Evolutionary conservation across 208 protist species (phyloP).

Genomic region (Leishmania lainsoni): DNA sequence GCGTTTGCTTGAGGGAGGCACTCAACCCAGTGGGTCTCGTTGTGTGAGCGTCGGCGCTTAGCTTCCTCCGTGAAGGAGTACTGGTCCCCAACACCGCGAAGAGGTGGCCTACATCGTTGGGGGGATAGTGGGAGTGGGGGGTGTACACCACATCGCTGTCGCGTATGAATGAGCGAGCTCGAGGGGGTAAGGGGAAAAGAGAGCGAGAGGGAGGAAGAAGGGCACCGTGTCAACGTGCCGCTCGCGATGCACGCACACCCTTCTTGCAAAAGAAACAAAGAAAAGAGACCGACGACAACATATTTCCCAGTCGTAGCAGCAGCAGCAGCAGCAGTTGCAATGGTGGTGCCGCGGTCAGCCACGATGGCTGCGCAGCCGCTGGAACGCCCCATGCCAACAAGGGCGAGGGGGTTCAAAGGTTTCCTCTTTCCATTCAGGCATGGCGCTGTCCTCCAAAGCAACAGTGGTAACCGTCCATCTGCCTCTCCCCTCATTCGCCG

Average conservation of each 20-base stretch:
- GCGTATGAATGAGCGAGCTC: background rate
- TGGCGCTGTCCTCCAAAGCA: background rate
- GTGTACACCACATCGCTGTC: background rate
- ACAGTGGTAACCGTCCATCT: background rate
- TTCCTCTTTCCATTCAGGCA: slow-evolving; percentile 20
- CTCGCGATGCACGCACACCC: background rate
- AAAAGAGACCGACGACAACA: background rate
- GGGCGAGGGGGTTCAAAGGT: slow-evolving; percentile 39
- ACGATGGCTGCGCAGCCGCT: background rate
- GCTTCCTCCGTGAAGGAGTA: too few species aligned
- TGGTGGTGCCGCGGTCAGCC: background rate
- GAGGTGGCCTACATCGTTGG: too few species aligned
- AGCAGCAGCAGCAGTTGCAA: background rate
- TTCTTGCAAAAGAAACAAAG: background rate
- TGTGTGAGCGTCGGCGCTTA: too few species aligned
- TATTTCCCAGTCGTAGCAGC: background rate
- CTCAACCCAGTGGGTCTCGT: too few species aligned
- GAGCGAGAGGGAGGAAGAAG: background rate
- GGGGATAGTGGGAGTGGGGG: too few species aligned
- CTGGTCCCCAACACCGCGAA: too few species aligned
- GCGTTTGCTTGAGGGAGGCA: too few species aligned
- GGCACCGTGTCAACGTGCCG: background rate
- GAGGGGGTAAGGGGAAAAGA: background rate
- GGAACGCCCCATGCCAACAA: slow-evolving; percentile 2
- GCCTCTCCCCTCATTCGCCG: background rate